Conservation (phyloP, 495 filamentous ascomycete genomes). For the Immersiella caudata region DNA sequence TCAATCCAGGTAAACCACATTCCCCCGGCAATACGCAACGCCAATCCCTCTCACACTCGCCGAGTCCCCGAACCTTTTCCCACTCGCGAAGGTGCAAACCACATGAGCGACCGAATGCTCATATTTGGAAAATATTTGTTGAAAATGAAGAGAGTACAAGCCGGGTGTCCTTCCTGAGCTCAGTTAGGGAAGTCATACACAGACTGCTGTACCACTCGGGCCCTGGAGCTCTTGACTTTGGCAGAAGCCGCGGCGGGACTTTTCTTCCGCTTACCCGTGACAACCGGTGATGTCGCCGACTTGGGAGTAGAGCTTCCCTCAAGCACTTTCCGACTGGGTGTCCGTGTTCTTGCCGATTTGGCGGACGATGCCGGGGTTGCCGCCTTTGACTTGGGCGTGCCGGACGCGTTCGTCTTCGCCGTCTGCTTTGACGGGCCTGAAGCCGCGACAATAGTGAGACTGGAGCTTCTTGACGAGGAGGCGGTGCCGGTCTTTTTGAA, state of each 20-base stretch:
- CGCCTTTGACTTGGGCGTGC: slow-evolving; percentile 16
- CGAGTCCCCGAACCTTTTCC: background rate
- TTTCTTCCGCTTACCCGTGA: background rate
- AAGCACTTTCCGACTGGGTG: slow-evolving; percentile 23
- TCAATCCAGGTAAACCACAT: background rate
- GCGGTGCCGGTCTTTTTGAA: slow-evolving; percentile 26
- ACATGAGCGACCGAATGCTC: background rate
- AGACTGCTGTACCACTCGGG: background rate
- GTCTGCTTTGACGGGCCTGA: slow-evolving; percentile 21
- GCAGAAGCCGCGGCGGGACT: background rate
- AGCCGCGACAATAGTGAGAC: slow-evolving; percentile 31
- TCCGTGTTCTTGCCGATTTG: slow-evolving; percentile 24
- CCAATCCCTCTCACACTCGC: background rate
- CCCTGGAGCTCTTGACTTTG: background rate
- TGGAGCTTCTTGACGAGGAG: slow-evolving; percentile 21
- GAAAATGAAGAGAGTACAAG: background rate
- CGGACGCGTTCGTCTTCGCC: slow-evolving; percentile 15
- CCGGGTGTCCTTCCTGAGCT: background rate
- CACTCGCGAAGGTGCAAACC: background rate
- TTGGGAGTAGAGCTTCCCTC: slow-evolving; percentile 1
- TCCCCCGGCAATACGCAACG: background rate
- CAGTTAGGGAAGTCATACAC: slow-evolving; percentile 3
- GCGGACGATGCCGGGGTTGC: background rate
- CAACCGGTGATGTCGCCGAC: background rate
- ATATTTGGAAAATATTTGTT: background rate